Base-by-base conservation (phyloP, 306 rosid genomes). In the Cotoneaster glaucophyllus region DNA sequence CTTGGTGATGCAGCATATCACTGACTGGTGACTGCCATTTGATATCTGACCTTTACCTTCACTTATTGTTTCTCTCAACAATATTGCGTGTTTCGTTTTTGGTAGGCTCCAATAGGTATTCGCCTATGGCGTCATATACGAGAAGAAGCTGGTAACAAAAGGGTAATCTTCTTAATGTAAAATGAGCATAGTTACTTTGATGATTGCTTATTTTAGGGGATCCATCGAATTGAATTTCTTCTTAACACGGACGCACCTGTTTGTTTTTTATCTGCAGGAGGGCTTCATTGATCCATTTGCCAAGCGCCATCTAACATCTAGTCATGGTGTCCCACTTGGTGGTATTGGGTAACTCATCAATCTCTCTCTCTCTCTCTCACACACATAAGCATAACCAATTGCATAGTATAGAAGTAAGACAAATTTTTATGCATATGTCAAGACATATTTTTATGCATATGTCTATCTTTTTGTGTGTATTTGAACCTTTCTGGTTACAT, bases 321-420 rank as follows among this genome's bases (percentile, higher is more conserved):
- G 53, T 85, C 97, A 93, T 64, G 97, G 90, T 52, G 86, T 91
- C 71, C 98, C 98, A 69, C 74, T 93, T 64, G 98, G 98, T 74
- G 98, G 98, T 44, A 81, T 93, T 72, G 98, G 98, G 98, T 88
- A 84, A 59, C 87, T 84, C 63, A 76, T 70, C 76, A 69, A 71
- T 79, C 45, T 45, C 32, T 73, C 57, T 58, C 39, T 12, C 50
- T 44, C 17, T 44, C 15, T 43, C 14, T 28, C 29, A 1, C 29
- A 1, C 29, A 1, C 26, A 25, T 28, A 43, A 43, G 48, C 7
- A 34, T 65, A 6, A 43, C 63, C 41, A 43, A 63, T 45, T 45
- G 43, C 58, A 53, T 74, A 52, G 63, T 13, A 13, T 74, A 44
- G 25, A 62, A 74, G 37, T 25, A 44, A 28, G n/a, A 10, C 74